A percentile compares a stretch with the other conserved stretches of the same genome.
phyloP scores from a whole-genome alignment of 352 stramenopile genomes.

The Achlya hypogyna region DNA sequence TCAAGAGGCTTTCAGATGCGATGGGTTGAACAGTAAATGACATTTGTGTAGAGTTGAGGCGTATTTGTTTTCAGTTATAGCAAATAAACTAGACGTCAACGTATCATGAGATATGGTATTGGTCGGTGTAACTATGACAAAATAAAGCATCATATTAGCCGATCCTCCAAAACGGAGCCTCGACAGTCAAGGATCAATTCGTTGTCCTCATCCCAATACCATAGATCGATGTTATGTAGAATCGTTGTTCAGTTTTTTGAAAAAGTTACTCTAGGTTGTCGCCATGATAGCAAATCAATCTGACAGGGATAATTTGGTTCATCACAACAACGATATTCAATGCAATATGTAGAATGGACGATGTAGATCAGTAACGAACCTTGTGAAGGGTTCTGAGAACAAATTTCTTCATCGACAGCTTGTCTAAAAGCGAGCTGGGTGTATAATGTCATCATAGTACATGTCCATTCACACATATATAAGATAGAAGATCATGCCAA shows the following conservation, averaged over 20 bases:
- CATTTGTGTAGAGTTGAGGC: not conserved
- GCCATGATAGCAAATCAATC: constrained; percentile 17
- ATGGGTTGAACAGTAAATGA: not conserved
- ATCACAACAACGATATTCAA: constrained; percentile 11
- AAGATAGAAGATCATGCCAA: constrained; percentile 12
- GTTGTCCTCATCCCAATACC: constrained; percentile 18
- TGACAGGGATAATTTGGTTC: constrained; percentile 22
- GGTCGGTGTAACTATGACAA: constrained; percentile 23
- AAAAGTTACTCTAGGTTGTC: constrained; percentile 21
- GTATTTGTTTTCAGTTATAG: not conserved
- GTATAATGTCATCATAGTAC: constrained; percentile 22
- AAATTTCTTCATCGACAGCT: constrained; percentile 22
- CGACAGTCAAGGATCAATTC: constrained; percentile 10
- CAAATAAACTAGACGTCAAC: not conserved
- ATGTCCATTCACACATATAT: not conserved
- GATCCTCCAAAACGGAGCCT: constrained; percentile 16
- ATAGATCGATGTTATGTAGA: not conserved
- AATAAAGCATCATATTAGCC: constrained; percentile 20
- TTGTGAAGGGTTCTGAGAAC: constrained; percentile 21
- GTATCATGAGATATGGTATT: not conserved
- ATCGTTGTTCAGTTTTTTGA: constrained; percentile 7
- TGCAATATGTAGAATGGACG: constrained; percentile 7
- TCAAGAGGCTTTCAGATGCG: too few relatives aligned
- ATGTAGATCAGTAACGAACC: constrained; percentile 17
- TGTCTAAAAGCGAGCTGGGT: constrained; percentile 23